A percentile compares a stretch with the other conserved stretches of the same genome.
Evolutionary conservation across 257 asterid species (phyloP).

Genomic region (Gardenia jasminoides): DNA sequence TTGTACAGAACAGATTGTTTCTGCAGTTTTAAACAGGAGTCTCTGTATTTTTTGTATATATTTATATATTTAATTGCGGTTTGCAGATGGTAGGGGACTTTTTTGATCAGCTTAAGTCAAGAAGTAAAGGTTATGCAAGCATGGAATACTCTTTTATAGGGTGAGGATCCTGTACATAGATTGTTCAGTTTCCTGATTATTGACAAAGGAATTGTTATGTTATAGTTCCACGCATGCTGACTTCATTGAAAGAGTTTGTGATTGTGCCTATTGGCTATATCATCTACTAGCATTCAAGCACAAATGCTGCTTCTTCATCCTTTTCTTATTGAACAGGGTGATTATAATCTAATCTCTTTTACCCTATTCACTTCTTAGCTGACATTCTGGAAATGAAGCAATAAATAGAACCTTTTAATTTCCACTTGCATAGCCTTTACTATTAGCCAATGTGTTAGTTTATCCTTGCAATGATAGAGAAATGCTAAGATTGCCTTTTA

Average conservation of each 20-base stretch:
- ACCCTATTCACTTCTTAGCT: too few relatives aligned
- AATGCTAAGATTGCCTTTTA: neutral
- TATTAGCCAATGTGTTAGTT: neutral
- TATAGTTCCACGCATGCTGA: neutral
- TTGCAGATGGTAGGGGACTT: conserved; percentile 99
- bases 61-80: conserved; percentile 1
- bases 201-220: neutral
- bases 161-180: conserved; percentile 34
- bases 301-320: neutral
- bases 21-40: neutral
- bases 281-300: neutral
- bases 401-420: neutral
- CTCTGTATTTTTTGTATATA: too few relatives aligned
- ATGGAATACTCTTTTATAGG: conserved; percentile 95
- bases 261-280: neutral
- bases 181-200: neutral
- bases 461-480: neutral
- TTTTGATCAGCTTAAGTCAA: conserved; percentile 97
- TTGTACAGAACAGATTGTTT: too few relatives aligned
- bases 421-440: neutral
- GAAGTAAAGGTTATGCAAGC: conserved; percentile 99
- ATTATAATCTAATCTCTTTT: neutral
- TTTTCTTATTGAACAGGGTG: neutral
- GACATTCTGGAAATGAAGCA: too few relatives aligned
- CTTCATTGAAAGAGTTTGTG: neutral